phyloP scores from a whole-genome alignment of 139 green algal species.

The Gonium pectorale region DNA sequence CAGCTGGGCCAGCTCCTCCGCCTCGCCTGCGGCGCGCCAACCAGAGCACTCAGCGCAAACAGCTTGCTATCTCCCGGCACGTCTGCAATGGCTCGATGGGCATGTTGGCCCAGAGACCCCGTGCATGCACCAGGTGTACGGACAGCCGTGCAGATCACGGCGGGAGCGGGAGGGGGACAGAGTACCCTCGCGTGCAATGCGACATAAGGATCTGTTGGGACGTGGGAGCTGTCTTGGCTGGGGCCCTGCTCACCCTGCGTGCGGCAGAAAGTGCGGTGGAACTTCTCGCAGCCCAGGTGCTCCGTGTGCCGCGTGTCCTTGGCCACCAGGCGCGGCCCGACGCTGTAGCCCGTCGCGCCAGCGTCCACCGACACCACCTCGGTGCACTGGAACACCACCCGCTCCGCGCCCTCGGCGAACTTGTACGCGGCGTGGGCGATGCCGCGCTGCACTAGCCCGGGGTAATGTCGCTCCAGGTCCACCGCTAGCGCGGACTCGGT shows the following conservation, averaged over 20 bases:
- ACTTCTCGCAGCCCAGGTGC: constrained; percentile 11
- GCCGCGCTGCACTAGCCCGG: not conserved
- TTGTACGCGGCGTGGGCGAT: constrained; percentile 23
- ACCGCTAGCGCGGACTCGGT: not conserved
- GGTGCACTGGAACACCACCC: constrained; percentile 49
- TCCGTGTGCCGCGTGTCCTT: constrained; percentile 45
- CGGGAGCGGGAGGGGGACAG: too few relatives aligned
- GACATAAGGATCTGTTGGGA: too few relatives aligned
- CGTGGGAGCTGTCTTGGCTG: too few relatives aligned
- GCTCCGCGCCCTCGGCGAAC: constrained; percentile 52
- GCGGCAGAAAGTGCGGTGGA: constrained; percentile 47
- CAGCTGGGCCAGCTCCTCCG: constrained; percentile 49
- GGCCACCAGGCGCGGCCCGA: constrained; percentile 53
- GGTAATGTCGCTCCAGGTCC: not conserved
- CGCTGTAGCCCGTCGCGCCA: not conserved
- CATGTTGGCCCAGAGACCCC: too few relatives aligned
- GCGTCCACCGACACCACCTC: constrained; percentile 48
- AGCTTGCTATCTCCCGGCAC: too few relatives aligned
- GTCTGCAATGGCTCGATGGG: too few relatives aligned
- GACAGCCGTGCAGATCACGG: too few relatives aligned
- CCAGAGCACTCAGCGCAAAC: too few relatives aligned
- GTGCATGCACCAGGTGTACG: too few relatives aligned
- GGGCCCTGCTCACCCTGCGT: constrained; percentile 52
- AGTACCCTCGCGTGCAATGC: too few relatives aligned
- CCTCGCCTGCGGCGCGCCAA: constrained; percentile 24